Evolutionary conservation across 352 stramenopile genomes (phyloP).

Genomic region (Pythium dissimile): DNA sequence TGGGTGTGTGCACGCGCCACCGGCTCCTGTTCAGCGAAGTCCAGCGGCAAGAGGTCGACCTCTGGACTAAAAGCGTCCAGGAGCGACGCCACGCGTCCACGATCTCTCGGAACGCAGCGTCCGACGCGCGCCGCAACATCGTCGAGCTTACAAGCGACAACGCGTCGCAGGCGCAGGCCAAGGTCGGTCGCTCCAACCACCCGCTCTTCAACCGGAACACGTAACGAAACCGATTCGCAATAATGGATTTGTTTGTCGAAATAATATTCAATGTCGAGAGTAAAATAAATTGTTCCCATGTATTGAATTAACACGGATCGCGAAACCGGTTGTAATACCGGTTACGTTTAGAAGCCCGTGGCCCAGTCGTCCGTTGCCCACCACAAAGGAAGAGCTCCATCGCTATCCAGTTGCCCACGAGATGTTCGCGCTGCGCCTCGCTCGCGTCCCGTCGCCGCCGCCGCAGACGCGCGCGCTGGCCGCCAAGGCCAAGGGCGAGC

Average conservation of each 20-base stretch:
- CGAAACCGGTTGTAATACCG: conserved; percentile 10
- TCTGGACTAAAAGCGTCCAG: conserved; percentile 60
- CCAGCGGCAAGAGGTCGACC: conserved; percentile 51
- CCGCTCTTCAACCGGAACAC: conserved; percentile 72
- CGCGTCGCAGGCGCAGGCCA: conserved; percentile 47
- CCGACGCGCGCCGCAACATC: conserved; percentile 70
- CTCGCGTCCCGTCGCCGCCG: conserved; percentile 22
- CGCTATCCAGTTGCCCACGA: conserved; percentile 6
- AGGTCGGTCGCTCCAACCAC: conserved; percentile 64
- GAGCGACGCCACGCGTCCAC: conserved; percentile 40
- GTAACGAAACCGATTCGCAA: conserved; percentile 15
- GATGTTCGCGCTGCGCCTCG: conserved; percentile 47
- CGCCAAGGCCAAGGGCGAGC: conserved; percentile 37
- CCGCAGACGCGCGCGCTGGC: conserved; percentile 45
- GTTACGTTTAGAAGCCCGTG: background rate
- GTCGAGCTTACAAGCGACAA: conserved; percentile 25
- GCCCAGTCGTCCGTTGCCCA: conserved; percentile 15
- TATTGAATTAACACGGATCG: background rate
- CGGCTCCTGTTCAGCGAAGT: conserved; percentile 48
- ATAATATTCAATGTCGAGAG: background rate
- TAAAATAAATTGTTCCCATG: background rate
- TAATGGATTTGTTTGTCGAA: background rate
- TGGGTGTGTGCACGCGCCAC: conserved; percentile 48
- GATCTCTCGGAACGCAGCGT: conserved; percentile 32
- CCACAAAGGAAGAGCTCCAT: conserved; percentile 13